A percentile compares a stretch with the other conserved stretches of the same genome.
phyloP scores from a whole-genome alignment of 1,284 basidiomycete species.

The Apiotrichum porosum region DNA sequence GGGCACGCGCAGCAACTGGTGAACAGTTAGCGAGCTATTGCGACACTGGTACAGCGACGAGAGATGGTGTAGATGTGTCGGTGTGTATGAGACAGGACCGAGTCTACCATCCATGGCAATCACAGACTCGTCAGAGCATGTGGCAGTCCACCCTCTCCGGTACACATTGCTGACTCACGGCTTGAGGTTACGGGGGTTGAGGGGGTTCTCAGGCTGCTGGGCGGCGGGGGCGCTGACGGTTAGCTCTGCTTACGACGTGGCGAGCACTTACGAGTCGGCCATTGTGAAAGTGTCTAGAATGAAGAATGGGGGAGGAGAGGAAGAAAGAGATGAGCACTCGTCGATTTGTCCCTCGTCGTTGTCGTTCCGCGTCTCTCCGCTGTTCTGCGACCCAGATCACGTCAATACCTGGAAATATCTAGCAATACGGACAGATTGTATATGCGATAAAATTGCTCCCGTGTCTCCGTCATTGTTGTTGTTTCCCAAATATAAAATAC shows the following conservation, averaged over 20 bases:
- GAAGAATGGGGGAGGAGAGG: not conserved
- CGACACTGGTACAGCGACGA: not conserved
- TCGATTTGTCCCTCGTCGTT: not conserved
- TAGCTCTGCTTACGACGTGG: not conserved
- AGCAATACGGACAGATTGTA: no score
- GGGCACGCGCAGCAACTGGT: constrained; percentile 90
- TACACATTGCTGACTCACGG: constrained; percentile 66
- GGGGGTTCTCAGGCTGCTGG: constrained; percentile 56
- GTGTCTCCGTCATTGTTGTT: no score
- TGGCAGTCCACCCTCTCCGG: no score
- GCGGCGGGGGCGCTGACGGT: constrained; percentile 5
- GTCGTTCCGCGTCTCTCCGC: not conserved
- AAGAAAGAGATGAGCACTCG: not conserved
- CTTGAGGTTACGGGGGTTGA: constrained; percentile 86
- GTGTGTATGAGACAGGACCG: no score
- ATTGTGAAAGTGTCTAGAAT: constrained; percentile 5
- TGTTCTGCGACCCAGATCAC: not conserved
- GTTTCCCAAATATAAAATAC: no score
- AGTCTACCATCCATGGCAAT: not conserved
- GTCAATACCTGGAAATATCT: not conserved
- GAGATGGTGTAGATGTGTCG: not conserved
- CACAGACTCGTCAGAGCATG: not conserved
- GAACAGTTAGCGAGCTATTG: no score
- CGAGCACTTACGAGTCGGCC: constrained; percentile 7
- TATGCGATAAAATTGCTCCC: no score